Evolutionary conservation across 2,329 filamentous ascomycete genomes (phyloP).

Genomic region (Arthrobotrys sphaeroides): DNA sequence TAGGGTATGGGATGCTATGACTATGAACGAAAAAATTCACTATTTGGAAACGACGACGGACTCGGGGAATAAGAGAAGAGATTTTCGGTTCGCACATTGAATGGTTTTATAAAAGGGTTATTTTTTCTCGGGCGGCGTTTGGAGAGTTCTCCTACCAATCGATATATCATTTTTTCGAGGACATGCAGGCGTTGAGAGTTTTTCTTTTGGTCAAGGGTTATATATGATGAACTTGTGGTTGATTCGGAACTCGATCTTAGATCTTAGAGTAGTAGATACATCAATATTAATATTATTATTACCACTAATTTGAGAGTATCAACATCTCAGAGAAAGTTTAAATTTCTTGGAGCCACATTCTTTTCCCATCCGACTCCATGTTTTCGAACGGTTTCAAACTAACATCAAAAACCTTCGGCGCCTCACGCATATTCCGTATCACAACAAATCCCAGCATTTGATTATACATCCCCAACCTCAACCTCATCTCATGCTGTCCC

Average conservation of each 20-base stretch:
- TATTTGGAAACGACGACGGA: slow-evolving; percentile 65
- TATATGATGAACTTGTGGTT: not conserved
- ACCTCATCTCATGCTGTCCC: not conserved
- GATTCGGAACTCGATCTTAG: too few relatives aligned
- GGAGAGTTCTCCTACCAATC: too few relatives aligned
- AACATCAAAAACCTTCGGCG: not conserved
- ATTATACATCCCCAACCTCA: slow-evolving; percentile 41
- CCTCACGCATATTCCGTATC: slow-evolving; percentile 24
- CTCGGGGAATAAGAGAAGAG: slow-evolving; percentile 63
- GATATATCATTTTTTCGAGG: not conserved
- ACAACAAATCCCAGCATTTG: slow-evolving; percentile 22
- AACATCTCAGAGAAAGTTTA: too few relatives aligned
- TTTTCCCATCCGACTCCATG: not conserved
- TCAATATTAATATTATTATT: not conserved
- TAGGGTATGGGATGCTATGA: slow-evolving; percentile 65
- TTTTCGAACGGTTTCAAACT: not conserved
- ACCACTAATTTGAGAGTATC: not conserved
- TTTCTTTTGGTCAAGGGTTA: not conserved
- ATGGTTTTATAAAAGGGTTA: not conserved
- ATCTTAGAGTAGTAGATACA: too few relatives aligned
- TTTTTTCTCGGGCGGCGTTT: not conserved
- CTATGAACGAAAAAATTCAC: slow-evolving; percentile 63
- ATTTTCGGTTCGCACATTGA: slow-evolving; percentile 63
- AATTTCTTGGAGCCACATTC: not conserved
- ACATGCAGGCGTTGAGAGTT: not conserved